Base-by-base conservation (phyloP, 75 land plant species). In the Pinus tabuliformis region DNA sequence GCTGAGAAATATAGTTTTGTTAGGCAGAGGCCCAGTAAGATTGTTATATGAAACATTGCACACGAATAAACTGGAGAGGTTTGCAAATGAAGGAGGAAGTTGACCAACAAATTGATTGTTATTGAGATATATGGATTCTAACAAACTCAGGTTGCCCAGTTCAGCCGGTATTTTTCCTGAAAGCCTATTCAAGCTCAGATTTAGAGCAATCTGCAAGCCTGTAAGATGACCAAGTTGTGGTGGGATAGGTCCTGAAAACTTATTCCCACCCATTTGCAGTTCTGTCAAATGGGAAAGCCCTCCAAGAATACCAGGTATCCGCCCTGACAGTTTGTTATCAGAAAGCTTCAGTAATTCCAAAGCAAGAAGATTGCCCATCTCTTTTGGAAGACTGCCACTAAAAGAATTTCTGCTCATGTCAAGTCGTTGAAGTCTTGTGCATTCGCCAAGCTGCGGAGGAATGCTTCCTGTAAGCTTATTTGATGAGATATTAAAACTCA, bases 241-340 rank as follows among this genome's bases (percentile, higher is more conserved):
- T 39, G 95, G 95, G 59, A 92, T 84, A 21, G 57, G 73, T 73
- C 95, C 95, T 33, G 85, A 86, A 65, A 92, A 83, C 28, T 54
- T 54, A 74, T 92, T 92, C 17, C 93, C 91, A 57, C 95, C 95
- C 80, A 90, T 81, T 68, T 86, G 93, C 83, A 92, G 73, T 79
- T 88, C 95, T 1, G 87, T 92, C 83, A 92, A 78, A 72, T 77
- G 89, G 22, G 87, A 62, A 56, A 91, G 85, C 64, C 88, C 82
- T 24, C 96, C 96, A 54, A 93, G 70, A 9, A 78, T 72, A 58
- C 77, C 56, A 26, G 96, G 96, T 75, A 93, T 84, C 5, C 71
- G 12, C 15, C 94, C 96, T 18, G 86, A 79, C 4, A 93, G 82
- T 61, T 78, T 78, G 80, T 93, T 93, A 65, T 93, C 91, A 20